Percentiles rank a stretch among this genome's conserved stretches.
Evolutionary conservation across 495 filamentous ascomycete species (phyloP).

Genomic region (Xylaria flabelliformis): DNA sequence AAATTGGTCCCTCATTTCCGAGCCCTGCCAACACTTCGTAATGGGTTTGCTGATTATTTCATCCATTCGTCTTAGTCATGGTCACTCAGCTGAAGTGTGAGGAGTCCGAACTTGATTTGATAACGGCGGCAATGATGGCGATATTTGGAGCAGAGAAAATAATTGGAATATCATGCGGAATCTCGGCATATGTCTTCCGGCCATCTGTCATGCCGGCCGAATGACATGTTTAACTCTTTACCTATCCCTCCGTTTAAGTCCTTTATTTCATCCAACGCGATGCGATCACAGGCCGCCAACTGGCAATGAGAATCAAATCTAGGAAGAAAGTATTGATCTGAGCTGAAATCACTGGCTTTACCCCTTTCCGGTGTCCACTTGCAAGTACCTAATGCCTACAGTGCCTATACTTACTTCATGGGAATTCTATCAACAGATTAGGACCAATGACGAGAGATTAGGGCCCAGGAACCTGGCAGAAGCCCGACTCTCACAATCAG

Average conservation of each 20-base stretch:
- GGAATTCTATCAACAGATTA: background rate
- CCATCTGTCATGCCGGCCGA: background rate
- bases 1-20: conserved; percentile 28
- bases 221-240: background rate
- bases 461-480: conserved; percentile 24
- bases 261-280: background rate
- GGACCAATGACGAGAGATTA: conserved; percentile 6
- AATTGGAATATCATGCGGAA: conserved; percentile 4
- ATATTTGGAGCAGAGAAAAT: conserved; percentile 2
- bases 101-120: background rate
- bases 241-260: background rate
- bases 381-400: conserved; percentile 10
- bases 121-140: conserved; percentile 22
- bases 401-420: background rate
- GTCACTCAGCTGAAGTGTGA: conserved; percentile 7
- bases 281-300: background rate
- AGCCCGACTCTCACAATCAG: background rate
- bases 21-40: conserved; percentile 19
- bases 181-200: conserved; percentile 7
- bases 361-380: conserved; percentile 21
- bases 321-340: conserved; percentile 7
- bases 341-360: conserved; percentile 21
- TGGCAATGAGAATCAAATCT: background rate
- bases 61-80: conserved; percentile 24
- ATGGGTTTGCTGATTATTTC: conserved; percentile 18